Conservation (phyloP, 2,329 filamentous ascomycete species). For the Neospermospora avenae region DNA sequence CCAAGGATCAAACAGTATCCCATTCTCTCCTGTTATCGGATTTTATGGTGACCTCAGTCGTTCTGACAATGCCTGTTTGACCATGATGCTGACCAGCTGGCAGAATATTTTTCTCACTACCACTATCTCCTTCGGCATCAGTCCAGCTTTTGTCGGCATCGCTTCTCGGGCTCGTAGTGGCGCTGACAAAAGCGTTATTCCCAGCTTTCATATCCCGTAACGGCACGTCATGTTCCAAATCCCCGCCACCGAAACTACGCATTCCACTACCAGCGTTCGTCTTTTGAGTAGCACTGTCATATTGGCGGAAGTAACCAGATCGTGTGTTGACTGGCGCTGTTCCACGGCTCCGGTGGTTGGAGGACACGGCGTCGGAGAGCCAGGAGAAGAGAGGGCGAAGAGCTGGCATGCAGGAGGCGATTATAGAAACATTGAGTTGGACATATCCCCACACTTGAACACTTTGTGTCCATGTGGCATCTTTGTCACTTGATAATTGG, state of each 20-base stretch:
- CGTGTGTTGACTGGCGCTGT: background rate
- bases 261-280: background rate
- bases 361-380: conserved; percentile 3
- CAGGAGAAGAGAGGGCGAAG: conserved; percentile 4
- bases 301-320: background rate
- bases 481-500: background rate
- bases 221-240: background rate
- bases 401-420: conserved; percentile 6
- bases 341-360: background rate
- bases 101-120: background rate
- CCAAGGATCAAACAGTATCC: background rate
- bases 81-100: background rate
- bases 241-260: background rate
- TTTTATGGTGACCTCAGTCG: background rate
- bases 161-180: background rate
- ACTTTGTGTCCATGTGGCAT: conserved; percentile 1
- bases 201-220: background rate
- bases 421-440: conserved; percentile 6
- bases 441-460: conserved; percentile 7
- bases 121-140: background rate
- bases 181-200: background rate
- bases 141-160: background rate
- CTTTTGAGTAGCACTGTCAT: background rate
- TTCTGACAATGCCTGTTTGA: background rate
- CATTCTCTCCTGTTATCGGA: background rate